Evolutionary conservation across 1,284 basidiomycete species (phyloP), one percentile per base, ranked within the genome.

Genomic region (Sporisorium iseilematis-ciliati): DNA sequence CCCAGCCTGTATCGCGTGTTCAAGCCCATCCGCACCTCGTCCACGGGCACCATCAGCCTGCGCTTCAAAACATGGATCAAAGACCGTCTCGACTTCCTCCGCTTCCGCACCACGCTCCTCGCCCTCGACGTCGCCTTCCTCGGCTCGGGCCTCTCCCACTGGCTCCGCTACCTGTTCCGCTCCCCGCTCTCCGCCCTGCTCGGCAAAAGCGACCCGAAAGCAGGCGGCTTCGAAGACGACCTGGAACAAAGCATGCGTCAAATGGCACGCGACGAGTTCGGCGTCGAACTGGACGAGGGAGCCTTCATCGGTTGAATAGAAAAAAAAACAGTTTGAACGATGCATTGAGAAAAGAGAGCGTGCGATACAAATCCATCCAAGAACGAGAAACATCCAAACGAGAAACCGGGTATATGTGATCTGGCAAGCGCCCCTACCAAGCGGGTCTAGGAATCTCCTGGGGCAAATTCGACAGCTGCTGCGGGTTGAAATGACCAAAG

Each of bases 201-300:
- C 26, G 65, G 76, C 43, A 57, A 46, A 33, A 50, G 51, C 12
- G 76, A 67, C 33, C 54, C 71, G 12, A 57, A 64, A n/a, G 50
- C 55, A 21, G 59, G 60, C 7, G 81, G 81, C 11, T 83, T 83
- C 42, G 80, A 83, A 50, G 81, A 81, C 48, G 81, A 83, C 57
- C 43, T 83, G 25, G 78, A 81, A 38, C 57, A 73, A 20, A 64
- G 65, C 23, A 82, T 83, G 80, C 64, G 74, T n/a, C 67, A 76
- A 46, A 69, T 82, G 72, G 77, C 77, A 12, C 51, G 68, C 23
- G 78, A 80, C 29, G 80, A 82, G 48, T 78, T 81, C 40, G 80
- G 80, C 6, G 78, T 82, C 1, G 79, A 82, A 29, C 57, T 82
- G 10, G 79, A 80, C 45, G 72, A 80, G 46, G 70, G 68, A 12